Evolutionary conservation across 768 basidiomycete species (phyloP), one percentile per base, ranked within the genome.

Genomic region (Agrocybe pediades): DNA sequence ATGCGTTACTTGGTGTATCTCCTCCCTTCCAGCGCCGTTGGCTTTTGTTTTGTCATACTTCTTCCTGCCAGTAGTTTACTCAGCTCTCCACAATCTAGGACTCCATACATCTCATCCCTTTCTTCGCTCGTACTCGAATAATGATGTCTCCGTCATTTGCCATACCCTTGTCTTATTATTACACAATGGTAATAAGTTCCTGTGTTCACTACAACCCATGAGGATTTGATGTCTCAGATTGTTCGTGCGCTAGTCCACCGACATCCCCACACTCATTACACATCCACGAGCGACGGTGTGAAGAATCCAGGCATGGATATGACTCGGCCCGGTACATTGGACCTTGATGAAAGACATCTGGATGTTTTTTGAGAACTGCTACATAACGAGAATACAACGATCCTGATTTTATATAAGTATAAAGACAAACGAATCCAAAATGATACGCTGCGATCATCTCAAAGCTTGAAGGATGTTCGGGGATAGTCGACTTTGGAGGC

Each of bases 401-500:
- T 36, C 33, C 33, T 36, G 33, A 36, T n/a, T 36, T 36, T 36
- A 36, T 36, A 36, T 36, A 36, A 15, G n/a, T 30, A 7, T 36
- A 36, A 36, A 6, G 6, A 36, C 33, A 15, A 36, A n/a, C n/a
- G n/a, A n/a, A n/a, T n/a, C n/a, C n/a, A n/a, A n/a, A n/a, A n/a
- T n/a, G n/a, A n/a, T n/a, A n/a, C n/a, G 24, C 11, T 40, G 49
- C 55, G 47, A 51, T 26, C 33, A 36, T 49, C 51, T 70, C 71
- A 88, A 57, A 86, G 65, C 68, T 82, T 83, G 71, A 88, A 84
- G 15, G 74, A 58, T 3, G 82, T 80, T 69, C 72, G 79, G 11
- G 79, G 69, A 64, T 84, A 88, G 63, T 75, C 62, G 25, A 88
- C 78, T 59, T 86, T 83, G 41, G 71, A 71, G 8, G 86, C 79